Percentiles rank a stretch among this genome's conserved stretches.
phyloP scores from a whole-genome alignment of 768 basidiomycete genomes.

The Lentinula sp. region DNA sequence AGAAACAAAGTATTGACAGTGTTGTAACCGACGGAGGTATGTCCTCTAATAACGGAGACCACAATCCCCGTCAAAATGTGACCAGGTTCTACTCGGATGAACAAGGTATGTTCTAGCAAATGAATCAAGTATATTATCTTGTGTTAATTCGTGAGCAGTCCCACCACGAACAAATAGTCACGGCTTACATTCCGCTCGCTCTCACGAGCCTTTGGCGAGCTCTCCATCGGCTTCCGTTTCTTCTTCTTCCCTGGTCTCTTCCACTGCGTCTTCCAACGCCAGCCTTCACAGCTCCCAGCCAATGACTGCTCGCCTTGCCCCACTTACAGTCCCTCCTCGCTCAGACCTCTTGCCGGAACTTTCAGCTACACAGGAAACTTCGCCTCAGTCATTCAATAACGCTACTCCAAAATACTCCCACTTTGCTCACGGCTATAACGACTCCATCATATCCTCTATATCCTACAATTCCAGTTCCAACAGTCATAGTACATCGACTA shows the following conservation, averaged over 20 bases:
- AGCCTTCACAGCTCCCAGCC: conserved; percentile 9
- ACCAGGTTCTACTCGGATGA: conserved; percentile 34
- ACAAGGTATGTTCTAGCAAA: conserved; percentile 20
- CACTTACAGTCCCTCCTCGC: conserved; percentile 33
- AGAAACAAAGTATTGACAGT: conserved; percentile 11
- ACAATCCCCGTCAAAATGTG: conserved; percentile 16
- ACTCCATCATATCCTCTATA: conserved; percentile 7
- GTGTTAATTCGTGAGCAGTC: conserved; percentile 14
- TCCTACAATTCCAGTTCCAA: conserved; percentile 5
- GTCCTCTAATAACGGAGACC: conserved; percentile 6
- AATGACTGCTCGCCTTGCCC: conserved; percentile 28
- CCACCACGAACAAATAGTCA: conserved; percentile 21
- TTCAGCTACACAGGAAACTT: conserved; percentile 26
- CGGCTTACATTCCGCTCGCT: conserved; percentile 32
- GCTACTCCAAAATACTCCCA: conserved; percentile 5
- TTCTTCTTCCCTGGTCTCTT: conserved; percentile 15
- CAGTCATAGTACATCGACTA: conserved; percentile 5
- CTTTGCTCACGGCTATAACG: conserved; percentile 7
- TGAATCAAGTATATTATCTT: conserved; percentile 8
- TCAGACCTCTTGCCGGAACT: conserved; percentile 25
- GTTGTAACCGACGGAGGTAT: not conserved
- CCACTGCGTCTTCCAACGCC: conserved; percentile 20
- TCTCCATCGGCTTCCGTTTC: conserved; percentile 17
- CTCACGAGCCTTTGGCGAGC: conserved; percentile 29
- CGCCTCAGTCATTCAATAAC: conserved; percentile 16